A percentile compares a stretch with the other conserved stretches of the same genome.
Conservation (phyloP, 257 asterid species). For the Salvia miltiorrhiza region DNA sequence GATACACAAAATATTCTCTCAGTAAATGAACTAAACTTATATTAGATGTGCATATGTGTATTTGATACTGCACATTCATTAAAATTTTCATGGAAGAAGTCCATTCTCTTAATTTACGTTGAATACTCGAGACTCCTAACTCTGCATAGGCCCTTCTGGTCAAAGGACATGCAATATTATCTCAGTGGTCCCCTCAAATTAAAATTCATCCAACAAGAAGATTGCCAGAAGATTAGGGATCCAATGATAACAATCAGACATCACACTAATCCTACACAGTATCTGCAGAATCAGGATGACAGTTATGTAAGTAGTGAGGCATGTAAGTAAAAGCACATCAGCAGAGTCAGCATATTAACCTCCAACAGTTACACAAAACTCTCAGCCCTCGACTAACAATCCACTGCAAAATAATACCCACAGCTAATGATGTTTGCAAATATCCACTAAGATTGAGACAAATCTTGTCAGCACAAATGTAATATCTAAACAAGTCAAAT, state of each 20-base stretch:
- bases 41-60: too few relatives aligned
- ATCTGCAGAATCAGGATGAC: not conserved
- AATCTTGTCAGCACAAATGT: conserved; percentile 6
- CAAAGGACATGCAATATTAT: not conserved
- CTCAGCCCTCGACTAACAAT: not conserved
- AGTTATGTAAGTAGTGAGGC: not conserved
- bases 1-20: too few relatives aligned
- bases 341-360: conserved; percentile 5
- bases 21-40: too few relatives aligned
- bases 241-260: not conserved
- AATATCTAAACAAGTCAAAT: not conserved
- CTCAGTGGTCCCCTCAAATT: not conserved
- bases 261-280: not conserved
- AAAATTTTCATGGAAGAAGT: not conserved
- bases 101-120: not conserved
- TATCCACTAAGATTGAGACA: not conserved
- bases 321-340: not conserved
- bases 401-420: not conserved
- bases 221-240: not conserved
- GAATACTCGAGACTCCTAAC: not conserved
- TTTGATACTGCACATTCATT: not conserved
- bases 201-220: not conserved
- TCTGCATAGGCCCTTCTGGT: not conserved
- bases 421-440: not conserved
- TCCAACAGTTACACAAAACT: not conserved